A percentile compares a stretch with the other conserved stretches of the same genome.
Evolutionary conservation across 2,329 filamentous ascomycete species (phyloP).

Genomic region (Hypoxylon sp.): DNA sequence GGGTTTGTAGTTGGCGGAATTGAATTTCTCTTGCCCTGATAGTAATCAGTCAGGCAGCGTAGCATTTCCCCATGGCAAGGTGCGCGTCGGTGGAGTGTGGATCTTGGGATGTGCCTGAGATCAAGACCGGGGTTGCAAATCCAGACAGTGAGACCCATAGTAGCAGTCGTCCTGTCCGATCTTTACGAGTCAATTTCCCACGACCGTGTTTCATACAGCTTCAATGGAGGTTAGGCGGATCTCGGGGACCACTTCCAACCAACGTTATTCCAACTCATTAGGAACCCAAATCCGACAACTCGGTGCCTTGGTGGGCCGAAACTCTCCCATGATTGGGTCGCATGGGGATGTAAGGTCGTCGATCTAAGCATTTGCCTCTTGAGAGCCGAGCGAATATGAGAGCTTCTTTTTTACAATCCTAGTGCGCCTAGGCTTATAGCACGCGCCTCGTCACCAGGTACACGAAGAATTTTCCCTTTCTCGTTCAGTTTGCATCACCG

Average conservation of each 20-base stretch:
- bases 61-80: conserved; percentile 3
- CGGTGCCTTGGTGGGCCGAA: no score
- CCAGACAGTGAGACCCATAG: no score
- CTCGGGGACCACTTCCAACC: neutral
- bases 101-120: neutral
- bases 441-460: neutral
- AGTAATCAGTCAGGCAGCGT: conserved; percentile 2
- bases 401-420: no score
- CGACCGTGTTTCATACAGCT: neutral
- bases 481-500: no score
- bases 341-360: no score
- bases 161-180: no score
- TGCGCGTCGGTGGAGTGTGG: neutral
- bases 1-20: conserved; percentile 7
- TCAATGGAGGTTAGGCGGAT: neutral
- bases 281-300: no score
- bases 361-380: no score
- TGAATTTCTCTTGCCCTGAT: neutral
- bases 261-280: neutral
- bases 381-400: no score
- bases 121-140: neutral
- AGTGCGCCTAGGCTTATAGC: neutral
- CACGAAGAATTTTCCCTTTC: no score
- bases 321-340: no score
- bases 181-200: no score